Conservation (phyloP, 2,329 filamentous ascomycete genomes). For the Pseudopyricularia javanii region DNA sequence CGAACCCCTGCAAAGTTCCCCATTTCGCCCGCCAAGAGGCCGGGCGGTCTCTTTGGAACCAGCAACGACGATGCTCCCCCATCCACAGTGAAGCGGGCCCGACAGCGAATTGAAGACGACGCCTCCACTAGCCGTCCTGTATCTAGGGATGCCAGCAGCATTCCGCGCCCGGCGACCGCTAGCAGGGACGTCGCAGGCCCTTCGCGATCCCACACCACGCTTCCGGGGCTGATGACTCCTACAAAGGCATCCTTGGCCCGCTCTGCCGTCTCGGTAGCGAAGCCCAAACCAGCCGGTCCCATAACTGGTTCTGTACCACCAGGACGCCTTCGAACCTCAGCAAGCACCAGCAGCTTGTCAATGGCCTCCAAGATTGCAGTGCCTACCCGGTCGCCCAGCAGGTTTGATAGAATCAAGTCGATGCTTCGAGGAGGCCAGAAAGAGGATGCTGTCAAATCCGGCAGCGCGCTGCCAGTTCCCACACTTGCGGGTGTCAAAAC, state of each 20-base stretch:
- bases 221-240: conserved; percentile 52
- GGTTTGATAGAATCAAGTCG: conserved; percentile 45
- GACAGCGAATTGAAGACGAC: conserved; percentile 56
- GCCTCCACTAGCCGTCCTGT: conserved; percentile 50
- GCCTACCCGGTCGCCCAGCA: conserved; percentile 31
- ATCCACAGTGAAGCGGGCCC: conserved; percentile 56
- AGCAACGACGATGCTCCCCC: conserved; percentile 15
- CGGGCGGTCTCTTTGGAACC: conserved; percentile 10
- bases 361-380: conserved; percentile 16
- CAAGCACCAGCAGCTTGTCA: conserved; percentile 32
- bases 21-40: conserved; percentile 16
- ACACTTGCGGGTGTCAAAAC: conserved; percentile 24
- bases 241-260: conserved; percentile 64
- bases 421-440: conserved; percentile 34
- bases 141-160: conserved; percentile 36
- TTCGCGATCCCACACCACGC: conserved; percentile 27
- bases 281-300: conserved; percentile 33
- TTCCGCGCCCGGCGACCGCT: conserved; percentile 35
- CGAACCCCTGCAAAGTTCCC: conserved; percentile 10
- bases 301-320: conserved; percentile 16
- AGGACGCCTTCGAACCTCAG: conserved; percentile 41
- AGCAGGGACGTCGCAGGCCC: conserved; percentile 22
- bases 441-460: conserved; percentile 21
- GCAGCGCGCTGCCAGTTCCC: conserved; percentile 36
- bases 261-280: conserved; percentile 31